These are phyloP conservation scores for Pythium grandisporangium DNA, from an alignment of 352 stramenopile species.

Conservation along the genomic window DNA sequence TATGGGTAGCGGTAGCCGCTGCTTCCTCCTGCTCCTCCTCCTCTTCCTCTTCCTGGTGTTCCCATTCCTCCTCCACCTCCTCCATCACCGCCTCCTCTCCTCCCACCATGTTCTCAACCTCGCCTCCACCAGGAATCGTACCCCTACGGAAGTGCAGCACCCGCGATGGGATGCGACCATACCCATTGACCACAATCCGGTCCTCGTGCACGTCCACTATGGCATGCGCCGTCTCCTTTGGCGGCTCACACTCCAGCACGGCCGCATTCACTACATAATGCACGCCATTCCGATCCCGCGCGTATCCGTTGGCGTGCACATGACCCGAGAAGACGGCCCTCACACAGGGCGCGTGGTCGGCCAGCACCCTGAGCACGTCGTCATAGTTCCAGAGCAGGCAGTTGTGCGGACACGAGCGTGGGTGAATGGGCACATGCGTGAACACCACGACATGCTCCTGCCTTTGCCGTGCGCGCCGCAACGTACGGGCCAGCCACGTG, in stretches of 20 bases:
- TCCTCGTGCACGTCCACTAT: conserved; percentile 47
- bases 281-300: conserved; percentile 26
- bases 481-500: conserved; percentile 31
- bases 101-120: too few species aligned
- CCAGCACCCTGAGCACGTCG: conserved; percentile 41
- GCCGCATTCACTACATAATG: conserved; percentile 66
- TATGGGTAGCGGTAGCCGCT: too few species aligned
- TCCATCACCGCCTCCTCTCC: too few species aligned
- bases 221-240: conserved; percentile 48
- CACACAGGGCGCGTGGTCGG: conserved; percentile 30
- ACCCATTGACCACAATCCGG: conserved; percentile 39
- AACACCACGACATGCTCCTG: conserved; percentile 61
- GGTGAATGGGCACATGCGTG: conserved; percentile 61
- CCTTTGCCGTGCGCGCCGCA: conserved; percentile 16
- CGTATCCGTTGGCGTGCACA: conserved; percentile 51
- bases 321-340: conserved; percentile 66
- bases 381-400: conserved; percentile 75
- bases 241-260: conserved; percentile 54
- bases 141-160: conserved; percentile 28
- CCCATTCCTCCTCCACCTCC: too few species aligned
- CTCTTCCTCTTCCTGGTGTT: too few species aligned
- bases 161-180: conserved; percentile 49
- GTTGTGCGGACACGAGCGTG: conserved; percentile 13
- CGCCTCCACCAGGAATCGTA: neutral
- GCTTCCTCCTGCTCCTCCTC: too few species aligned